A percentile compares a stretch with the other conserved stretches of the same genome.
These are phyloP conservation scores for Rhizodiscina lignyota DNA, from an alignment of 495 filamentous ascomycete species.

Conservation along the genomic window DNA sequence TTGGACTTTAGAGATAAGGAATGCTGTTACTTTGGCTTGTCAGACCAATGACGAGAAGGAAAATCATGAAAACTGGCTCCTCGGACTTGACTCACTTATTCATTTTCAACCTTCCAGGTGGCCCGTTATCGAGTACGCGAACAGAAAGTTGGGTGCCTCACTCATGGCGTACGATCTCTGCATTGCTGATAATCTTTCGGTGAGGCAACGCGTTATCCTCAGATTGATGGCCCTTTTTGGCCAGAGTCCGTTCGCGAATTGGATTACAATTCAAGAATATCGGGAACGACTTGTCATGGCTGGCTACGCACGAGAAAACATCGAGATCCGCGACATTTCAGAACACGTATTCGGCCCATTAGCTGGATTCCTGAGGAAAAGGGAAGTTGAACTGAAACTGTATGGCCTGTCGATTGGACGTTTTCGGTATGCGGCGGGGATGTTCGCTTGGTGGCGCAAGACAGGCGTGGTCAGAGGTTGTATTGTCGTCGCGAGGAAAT, in stretches of 20 bases:
- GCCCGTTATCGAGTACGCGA: conserved; percentile 22
- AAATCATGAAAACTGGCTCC: conserved; percentile 27
- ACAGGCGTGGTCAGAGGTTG: conserved; percentile 25
- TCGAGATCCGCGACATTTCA: conserved; percentile 29
- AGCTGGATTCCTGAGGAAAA: conserved; percentile 18
- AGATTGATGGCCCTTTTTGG: conserved; percentile 3
- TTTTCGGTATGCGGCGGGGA: conserved; percentile 18
- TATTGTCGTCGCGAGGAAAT: conserved; percentile 29
- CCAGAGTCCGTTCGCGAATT: conserved; percentile 8
- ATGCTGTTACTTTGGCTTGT: neutral
- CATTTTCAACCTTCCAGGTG: conserved; percentile 31
- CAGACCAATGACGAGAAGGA: conserved; percentile 1
- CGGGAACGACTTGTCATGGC: conserved; percentile 8
- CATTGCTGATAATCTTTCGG: conserved; percentile 5
- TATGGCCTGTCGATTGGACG: conserved; percentile 26
- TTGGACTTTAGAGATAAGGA: conserved; percentile 3
- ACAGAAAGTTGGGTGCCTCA: conserved; percentile 20
- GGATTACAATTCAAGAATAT: conserved; percentile 8
- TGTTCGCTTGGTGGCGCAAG: conserved; percentile 31
- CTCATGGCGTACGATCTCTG: conserved; percentile 25
- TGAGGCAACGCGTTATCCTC: conserved; percentile 1
- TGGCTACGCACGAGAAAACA: conserved; percentile 23
- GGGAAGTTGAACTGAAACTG: conserved; percentile 15
- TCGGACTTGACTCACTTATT: conserved; percentile 33
- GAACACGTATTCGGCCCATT: conserved; percentile 26